A percentile compares a stretch with the other conserved stretches of the same genome.
phyloP scores from a whole-genome alignment of 768 basidiomycete species.

The Gautieria morchelliformis region DNA sequence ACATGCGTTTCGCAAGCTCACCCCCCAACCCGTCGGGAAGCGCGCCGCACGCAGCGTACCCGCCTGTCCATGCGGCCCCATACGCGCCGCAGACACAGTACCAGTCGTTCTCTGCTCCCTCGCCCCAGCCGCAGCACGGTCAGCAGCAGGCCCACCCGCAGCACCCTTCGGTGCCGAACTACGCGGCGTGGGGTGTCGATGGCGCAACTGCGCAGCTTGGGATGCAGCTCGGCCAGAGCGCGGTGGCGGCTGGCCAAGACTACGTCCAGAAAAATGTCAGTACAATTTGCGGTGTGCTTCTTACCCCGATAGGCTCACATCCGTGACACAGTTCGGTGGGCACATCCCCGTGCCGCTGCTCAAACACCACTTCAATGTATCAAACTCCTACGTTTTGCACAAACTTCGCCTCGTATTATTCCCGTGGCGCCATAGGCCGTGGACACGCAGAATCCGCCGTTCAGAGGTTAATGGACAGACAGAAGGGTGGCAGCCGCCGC shows the following conservation, averaged over 20 bases:
- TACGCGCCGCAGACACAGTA: conserved; percentile 20
- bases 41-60: conserved; percentile 19
- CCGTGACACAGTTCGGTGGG: conserved; percentile 54
- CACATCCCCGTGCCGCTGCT: conserved; percentile 67
- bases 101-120: conserved; percentile 11
- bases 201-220: conserved; percentile 92
- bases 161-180: conserved; percentile 33
- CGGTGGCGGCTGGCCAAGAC: conserved; percentile 88
- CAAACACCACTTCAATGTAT: conserved; percentile 93
- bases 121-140: conserved; percentile 11
- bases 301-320: no score
- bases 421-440: conserved; percentile 88
- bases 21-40: conserved; percentile 29
- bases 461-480: conserved; percentile 51
- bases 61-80: conserved; percentile 17
- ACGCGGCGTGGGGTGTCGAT: conserved; percentile 77
- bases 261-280: conserved; percentile 91
- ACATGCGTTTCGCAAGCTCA: conserved; percentile 63
- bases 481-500: conserved; percentile 75
- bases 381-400: conserved; percentile 87
- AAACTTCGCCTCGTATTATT: conserved; percentile 87
- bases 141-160: conserved; percentile 22
- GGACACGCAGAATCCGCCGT: conserved; percentile 61
- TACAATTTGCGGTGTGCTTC: background rate
- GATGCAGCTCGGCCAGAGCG: conserved; percentile 88